Evolutionary conservation across 192 early-diverging fungal genomes (phyloP).

Genomic region (Pecoramyces ruminantium): DNA sequence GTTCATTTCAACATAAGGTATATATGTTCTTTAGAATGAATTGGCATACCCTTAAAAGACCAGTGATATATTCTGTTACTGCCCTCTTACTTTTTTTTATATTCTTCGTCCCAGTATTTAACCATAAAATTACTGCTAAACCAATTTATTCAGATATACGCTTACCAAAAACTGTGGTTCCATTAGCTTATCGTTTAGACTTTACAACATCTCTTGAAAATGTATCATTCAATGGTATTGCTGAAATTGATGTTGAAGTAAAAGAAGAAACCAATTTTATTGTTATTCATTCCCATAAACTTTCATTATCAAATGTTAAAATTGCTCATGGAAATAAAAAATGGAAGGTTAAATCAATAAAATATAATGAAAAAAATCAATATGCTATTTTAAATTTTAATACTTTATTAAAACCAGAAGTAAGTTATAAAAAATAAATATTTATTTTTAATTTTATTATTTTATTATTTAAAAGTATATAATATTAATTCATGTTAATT

Average conservation of each 20-base stretch:
- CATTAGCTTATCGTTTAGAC: neutral
- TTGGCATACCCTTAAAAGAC: neutral
- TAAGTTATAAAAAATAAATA: neutral
- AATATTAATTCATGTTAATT: too few species aligned
- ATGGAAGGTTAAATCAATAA: neutral
- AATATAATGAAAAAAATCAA: neutral
- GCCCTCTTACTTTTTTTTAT: neutral
- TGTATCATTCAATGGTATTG: neutral
- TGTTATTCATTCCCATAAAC: neutral
- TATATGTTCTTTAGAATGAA: neutral
- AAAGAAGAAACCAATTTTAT: neutral
- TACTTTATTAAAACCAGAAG: neutral
- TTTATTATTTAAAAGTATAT: too few species aligned
- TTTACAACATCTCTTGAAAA: neutral
- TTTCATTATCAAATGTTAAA: neutral
- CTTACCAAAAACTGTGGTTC: neutral
- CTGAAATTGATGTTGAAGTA: neutral
- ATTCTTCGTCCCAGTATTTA: neutral
- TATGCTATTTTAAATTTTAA: neutral
- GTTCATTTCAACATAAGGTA: neutral
- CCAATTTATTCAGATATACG: neutral
- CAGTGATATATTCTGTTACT: neutral
- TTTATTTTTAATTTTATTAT: too few species aligned
- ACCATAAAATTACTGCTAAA: neutral
- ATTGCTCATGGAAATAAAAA: neutral